Evolutionary conservation across 805 yeast genomes (phyloP), one percentile per base, ranked within the genome.

Genomic region (Candida pini): DNA sequence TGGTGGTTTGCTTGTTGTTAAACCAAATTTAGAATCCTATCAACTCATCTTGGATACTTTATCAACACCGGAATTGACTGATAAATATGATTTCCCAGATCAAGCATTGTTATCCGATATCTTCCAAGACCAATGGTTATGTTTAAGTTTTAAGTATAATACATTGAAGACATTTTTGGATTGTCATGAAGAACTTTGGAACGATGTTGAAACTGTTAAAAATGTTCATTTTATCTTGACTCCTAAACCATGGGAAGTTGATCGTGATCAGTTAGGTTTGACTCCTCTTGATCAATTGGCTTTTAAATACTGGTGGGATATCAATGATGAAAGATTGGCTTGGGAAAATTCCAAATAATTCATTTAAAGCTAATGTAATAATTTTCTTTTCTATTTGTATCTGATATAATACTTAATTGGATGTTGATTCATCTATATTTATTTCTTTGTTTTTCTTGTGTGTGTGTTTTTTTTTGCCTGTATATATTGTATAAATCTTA

Each of bases 211-310:
- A 40, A 13, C 10, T 5, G 76, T 76, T 34, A 76, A 75, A 49
- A 74, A 71, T 40, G 62, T 76, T 28, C 82, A 76, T 52, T 76
- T 69, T 48, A 76, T 76, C 21, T 41, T 76, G 26, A 65, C 68
- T 5, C 81, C 81, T 9, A 76, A 76, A 56, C 82, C 82, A 3
- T 76, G 82, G 82, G 69, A 74, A 28, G 64, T 63, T 15, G 38
- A 48, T 4, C 50, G 52, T 14, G n/a, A n/a, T n/a, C n/a, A n/a
- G n/a, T n/a, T n/a, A n/a, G 43, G 47, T 14, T 47, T 49, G 6
- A 49, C 36, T 18, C 33, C 53, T 5, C 77, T 71, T 41, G 62
- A 58, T 3, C 65, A 78, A 0, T 62, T 54, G 2, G 71, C 79
- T 5, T 76, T 76, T 44, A 44, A 54, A 12, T 55, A 54, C 43